These are phyloP conservation scores for Senna tora DNA, from an alignment of 306 rosid species.

Conservation along the genomic window DNA sequence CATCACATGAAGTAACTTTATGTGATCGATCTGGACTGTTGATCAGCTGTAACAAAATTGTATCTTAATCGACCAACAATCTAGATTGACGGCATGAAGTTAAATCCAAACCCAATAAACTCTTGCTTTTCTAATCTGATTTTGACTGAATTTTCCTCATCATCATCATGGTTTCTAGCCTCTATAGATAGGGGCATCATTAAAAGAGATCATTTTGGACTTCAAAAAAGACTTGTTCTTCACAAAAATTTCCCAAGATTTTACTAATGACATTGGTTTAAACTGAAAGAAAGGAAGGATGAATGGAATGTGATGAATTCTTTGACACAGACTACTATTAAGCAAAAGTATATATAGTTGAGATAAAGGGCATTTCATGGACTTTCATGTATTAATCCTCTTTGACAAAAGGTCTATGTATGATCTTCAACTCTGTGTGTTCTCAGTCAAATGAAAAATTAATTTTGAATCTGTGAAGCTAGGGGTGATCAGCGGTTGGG, in stretches of 20 bases:
- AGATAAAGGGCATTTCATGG: conserved; percentile 9
- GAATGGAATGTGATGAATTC: neutral
- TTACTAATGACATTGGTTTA: neutral
- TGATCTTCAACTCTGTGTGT: too few relatives aligned
- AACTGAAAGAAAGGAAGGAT: too few relatives aligned
- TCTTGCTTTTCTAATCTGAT: neutral
- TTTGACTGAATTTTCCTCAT: neutral
- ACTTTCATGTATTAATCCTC: neutral
- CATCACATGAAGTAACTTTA: too few relatives aligned
- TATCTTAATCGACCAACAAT: too few relatives aligned
- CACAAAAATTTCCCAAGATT: neutral
- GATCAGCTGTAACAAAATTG: too few relatives aligned
- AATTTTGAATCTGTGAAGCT: too few relatives aligned
- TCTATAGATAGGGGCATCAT: neutral
- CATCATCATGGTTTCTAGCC: neutral
- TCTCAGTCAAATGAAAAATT: too few relatives aligned
- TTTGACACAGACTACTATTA: neutral
- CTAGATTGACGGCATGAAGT: neutral
- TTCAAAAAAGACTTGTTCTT: neutral
- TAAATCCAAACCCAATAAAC: neutral
- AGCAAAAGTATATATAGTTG: conserved; percentile 2
- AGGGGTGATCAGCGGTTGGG: too few relatives aligned
- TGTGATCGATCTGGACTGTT: too few relatives aligned
- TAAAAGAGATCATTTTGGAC: neutral
- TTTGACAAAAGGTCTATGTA: conserved; percentile 21